Conservation (phyloP, 345 rosid genomes). For the Crucihimalaya himalaica region DNA sequence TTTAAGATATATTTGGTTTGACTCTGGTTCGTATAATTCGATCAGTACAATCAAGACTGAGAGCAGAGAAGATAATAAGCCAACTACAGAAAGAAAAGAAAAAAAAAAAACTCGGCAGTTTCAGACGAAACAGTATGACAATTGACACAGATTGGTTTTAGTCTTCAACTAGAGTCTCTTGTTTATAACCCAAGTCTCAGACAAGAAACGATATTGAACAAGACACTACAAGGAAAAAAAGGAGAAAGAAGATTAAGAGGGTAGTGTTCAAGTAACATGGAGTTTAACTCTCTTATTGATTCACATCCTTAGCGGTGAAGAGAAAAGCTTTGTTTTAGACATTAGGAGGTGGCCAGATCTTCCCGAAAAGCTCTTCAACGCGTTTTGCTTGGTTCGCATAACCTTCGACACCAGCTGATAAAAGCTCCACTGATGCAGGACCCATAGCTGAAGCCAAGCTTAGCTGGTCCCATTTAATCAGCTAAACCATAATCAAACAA, state of each 20-base stretch:
- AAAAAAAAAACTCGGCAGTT: background rate
- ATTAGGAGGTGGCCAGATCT: constrained; percentile 99
- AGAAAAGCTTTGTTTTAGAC: constrained; percentile 44
- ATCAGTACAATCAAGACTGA: background rate
- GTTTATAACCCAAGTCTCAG: constrained; percentile 24
- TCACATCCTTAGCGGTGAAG: background rate
- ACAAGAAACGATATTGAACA: constrained; percentile 1
- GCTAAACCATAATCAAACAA: constrained; percentile 48
- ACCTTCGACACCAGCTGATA: constrained; percentile 78
- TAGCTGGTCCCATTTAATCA: constrained; percentile 79
- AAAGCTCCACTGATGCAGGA: constrained; percentile 87
- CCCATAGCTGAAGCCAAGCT: constrained; percentile 86
- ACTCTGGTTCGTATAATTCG: background rate
- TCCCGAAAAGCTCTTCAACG: constrained; percentile 72
- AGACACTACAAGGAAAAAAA: background rate
- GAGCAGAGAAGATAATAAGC: background rate
- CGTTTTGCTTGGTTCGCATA: constrained; percentile 71
- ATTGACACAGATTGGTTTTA: background rate
- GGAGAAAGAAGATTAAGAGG: background rate
- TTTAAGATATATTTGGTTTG: background rate
- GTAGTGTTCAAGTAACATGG: constrained; percentile 17
- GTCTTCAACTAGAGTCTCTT: constrained; percentile 7
- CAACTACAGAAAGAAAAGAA: background rate
- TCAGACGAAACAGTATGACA: background rate
- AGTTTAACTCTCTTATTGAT: constrained; percentile 43